phyloP scores from a whole-genome alignment of 257 asterid genomes.

The Schizonepeta tenuifolia region DNA sequence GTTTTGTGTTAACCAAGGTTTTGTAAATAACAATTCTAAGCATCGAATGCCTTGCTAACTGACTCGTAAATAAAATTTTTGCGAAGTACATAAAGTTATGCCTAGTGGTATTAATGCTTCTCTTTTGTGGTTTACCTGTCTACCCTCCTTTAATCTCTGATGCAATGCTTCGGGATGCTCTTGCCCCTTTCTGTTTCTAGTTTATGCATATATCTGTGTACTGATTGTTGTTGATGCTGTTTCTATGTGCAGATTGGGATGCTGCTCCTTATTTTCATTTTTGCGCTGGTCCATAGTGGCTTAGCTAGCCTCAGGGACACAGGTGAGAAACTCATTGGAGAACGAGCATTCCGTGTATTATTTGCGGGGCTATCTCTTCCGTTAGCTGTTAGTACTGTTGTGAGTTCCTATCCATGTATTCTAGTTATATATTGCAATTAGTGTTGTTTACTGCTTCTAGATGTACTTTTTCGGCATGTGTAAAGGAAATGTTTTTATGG shows the following conservation, averaged over 20 bases:
- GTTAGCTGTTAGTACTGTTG: conserved; percentile 86
- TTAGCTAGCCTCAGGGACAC: conserved; percentile 94
- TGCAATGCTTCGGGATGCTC: not conserved
- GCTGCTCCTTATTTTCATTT: conserved; percentile 71
- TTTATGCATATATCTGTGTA: conserved; percentile 20
- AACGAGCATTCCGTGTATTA: conserved; percentile 92
- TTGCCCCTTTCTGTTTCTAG: not conserved
- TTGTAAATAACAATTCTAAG: not conserved
- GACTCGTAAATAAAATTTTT: not conserved
- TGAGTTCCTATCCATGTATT: conserved; percentile 55
- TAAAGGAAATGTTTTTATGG: not conserved
- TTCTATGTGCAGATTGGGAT: conserved; percentile 69
- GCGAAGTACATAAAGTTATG: not conserved
- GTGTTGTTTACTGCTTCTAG: not conserved
- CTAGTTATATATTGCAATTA: not conserved
- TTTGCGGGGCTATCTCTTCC: conserved; percentile 96
- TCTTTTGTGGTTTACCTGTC: not conserved
- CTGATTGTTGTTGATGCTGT: conserved; percentile 6
- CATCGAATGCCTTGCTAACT: not conserved
- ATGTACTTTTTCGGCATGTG: not conserved
- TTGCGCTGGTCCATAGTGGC: conserved; percentile 93
- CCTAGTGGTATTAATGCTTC: conserved; percentile 1
- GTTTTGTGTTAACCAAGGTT: not conserved
- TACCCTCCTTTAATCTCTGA: not conserved
- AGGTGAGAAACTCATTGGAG: conserved; percentile 97